phyloP scores from a whole-genome alignment of 306 rosid species.

The Cucurbita ficifolia region DNA sequence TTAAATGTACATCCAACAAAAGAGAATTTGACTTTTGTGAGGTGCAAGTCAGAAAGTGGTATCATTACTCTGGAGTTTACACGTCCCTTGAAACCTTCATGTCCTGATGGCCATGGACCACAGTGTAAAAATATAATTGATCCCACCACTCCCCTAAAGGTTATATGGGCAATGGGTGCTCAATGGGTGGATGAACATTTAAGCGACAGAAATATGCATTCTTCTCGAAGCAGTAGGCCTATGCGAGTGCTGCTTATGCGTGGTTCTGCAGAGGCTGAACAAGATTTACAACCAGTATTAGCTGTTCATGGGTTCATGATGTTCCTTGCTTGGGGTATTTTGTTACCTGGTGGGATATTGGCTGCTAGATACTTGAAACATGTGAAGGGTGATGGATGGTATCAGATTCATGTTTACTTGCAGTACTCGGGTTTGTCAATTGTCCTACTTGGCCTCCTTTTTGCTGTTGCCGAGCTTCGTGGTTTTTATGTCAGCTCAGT shows the following conservation, averaged over 20 bases:
- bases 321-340: conserved; percentile 89
- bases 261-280: conserved; percentile 90
- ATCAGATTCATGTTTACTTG: conserved; percentile 74
- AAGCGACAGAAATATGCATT: conserved; percentile 71
- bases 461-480: conserved; percentile 83
- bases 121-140: conserved; percentile 76
- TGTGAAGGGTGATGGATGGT: conserved; percentile 90
- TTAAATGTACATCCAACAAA: conserved; percentile 40
- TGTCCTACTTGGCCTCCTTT: conserved; percentile 65
- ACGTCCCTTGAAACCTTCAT: conserved; percentile 67
- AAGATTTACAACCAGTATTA: conserved; percentile 77
- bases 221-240: conserved; percentile 58
- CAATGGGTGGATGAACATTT: conserved; percentile 45
- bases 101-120: conserved; percentile 26
- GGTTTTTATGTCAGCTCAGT: conserved; percentile 59
- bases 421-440: conserved; percentile 82
- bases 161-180: conserved; percentile 95
- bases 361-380: conserved; percentile 83
- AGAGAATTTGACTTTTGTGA: conserved; percentile 64
- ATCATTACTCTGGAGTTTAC: conserved; percentile 76
- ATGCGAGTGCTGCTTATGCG: conserved; percentile 52
- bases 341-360: conserved; percentile 80
- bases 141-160: conserved; percentile 69
- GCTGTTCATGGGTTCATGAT: conserved; percentile 94
- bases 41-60: conserved; percentile 72